A percentile compares a stretch with the other conserved stretches of the same genome.
These are phyloP conservation scores for Xerocomellus amylosporus DNA, from an alignment of 768 basidiomycete species.

Conservation along the genomic window DNA sequence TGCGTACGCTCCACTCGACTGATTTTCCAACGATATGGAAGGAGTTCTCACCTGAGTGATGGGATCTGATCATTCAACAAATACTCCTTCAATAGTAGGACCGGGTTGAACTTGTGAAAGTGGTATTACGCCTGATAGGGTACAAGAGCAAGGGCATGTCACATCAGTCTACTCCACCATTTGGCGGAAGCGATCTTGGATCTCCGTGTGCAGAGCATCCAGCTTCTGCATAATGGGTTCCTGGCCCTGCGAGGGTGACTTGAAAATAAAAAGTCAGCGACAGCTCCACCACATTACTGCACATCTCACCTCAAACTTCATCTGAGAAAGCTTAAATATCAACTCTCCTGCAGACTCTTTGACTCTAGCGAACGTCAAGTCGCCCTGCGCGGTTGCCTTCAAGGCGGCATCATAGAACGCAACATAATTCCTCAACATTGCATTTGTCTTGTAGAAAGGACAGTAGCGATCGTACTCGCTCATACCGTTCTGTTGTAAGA, in stretches of 20 bases:
- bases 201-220: slow-evolving; percentile 78
- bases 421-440: slow-evolving; percentile 94
- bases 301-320: slow-evolving; percentile 90
- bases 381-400: slow-evolving; percentile 78
- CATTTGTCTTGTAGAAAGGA: slow-evolving; percentile 98
- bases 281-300: neutral
- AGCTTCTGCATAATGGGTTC: slow-evolving; percentile 79
- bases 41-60: neutral
- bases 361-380: slow-evolving; percentile 82
- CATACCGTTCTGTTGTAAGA: slow-evolving; percentile 98
- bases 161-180: slow-evolving; percentile 60
- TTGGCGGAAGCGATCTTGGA: slow-evolving; percentile 90
- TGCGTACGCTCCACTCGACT: neutral
- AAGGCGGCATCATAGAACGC: slow-evolving; percentile 90
- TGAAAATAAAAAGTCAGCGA: slow-evolving; percentile 16
- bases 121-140: slow-evolving; percentile 22
- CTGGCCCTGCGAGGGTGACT: slow-evolving; percentile 92
- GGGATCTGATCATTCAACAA: neutral
- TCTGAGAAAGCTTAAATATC: slow-evolving; percentile 97
- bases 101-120: neutral
- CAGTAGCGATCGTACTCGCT: slow-evolving; percentile 96
- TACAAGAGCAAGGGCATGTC: slow-evolving; percentile 15
- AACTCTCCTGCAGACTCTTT: slow-evolving; percentile 83
- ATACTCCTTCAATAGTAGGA: neutral
- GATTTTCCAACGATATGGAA: neutral